These are phyloP conservation scores for Mucor circinelloides DNA, from an alignment of 371 early-diverging fungal species.

Conservation along the genomic window DNA sequence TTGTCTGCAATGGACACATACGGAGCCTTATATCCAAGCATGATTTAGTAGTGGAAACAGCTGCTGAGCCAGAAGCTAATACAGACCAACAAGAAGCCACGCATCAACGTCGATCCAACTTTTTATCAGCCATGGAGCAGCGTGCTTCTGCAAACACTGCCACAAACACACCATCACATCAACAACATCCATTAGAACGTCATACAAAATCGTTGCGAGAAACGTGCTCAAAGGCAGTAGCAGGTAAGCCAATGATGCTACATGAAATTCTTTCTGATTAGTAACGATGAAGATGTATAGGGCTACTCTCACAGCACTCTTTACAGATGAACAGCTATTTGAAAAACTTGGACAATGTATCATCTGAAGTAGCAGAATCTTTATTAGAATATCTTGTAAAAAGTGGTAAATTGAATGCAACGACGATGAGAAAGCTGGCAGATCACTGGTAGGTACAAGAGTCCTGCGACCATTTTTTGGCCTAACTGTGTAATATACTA, in stretches of 20 bases:
- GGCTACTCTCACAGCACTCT: constrained; percentile 29
- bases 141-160: neutral
- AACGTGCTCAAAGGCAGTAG: constrained; percentile 27
- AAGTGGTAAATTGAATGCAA: constrained; percentile 30
- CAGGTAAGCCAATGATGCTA: constrained; percentile 17
- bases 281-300: constrained; percentile 3
- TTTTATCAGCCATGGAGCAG: constrained; percentile 21
- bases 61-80: neutral
- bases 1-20: neutral
- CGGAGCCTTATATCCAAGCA: neutral
- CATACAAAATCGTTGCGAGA: constrained; percentile 27
- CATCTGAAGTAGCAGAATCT: constrained; percentile 32
- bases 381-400: constrained; percentile 26
- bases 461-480: too few species aligned
- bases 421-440: constrained; percentile 29
- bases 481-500: neutral
- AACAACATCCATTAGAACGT: constrained; percentile 6
- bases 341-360: constrained; percentile 13
- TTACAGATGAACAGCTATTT: constrained; percentile 15
- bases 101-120: constrained; percentile 5
- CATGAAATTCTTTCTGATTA: neutral
- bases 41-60: neutral
- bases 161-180: neutral
- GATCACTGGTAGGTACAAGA: constrained; percentile 48
- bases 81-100: neutral